phyloP scores from a whole-genome alignment of 164 flowering plant genomes.

The Liquidambar formosana region DNA sequence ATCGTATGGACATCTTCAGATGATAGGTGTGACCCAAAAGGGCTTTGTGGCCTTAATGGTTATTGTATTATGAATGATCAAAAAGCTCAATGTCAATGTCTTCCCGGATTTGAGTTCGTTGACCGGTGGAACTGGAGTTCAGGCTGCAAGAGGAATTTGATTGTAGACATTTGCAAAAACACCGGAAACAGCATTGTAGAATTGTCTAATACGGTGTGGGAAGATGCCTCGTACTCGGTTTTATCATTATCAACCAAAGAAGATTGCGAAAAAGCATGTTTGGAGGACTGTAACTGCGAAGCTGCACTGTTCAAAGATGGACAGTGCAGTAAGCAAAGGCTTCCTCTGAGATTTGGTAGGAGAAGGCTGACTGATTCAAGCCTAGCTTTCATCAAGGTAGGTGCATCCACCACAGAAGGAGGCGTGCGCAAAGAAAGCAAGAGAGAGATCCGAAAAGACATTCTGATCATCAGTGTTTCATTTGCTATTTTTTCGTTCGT shows the following conservation, averaged over 20 bases:
- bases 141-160: constrained; percentile 22
- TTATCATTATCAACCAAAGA: background rate
- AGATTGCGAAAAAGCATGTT: constrained; percentile 16
- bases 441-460: background rate
- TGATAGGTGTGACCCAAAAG: background rate
- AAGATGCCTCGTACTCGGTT: background rate
- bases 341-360: constrained; percentile 9
- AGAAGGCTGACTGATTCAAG: background rate
- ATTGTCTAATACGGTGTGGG: constrained; percentile 6
- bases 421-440: background rate
- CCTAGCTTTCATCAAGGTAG: constrained; percentile 1
- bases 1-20: background rate
- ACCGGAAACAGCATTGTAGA: background rate
- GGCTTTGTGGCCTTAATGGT: background rate
- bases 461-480: background rate
- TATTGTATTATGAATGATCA: background rate
- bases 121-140: background rate
- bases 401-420: background rate
- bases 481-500: background rate
- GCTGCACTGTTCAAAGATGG: constrained; percentile 6
- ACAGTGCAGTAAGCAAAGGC: background rate
- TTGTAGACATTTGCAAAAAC: constrained; percentile 2
- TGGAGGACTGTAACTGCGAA: constrained; percentile 19
- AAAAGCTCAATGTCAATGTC: background rate
- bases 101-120: constrained; percentile 25